phyloP scores from a whole-genome alignment of 2,329 filamentous ascomycete genomes.

The Byssoonygena ceratinophila region DNA sequence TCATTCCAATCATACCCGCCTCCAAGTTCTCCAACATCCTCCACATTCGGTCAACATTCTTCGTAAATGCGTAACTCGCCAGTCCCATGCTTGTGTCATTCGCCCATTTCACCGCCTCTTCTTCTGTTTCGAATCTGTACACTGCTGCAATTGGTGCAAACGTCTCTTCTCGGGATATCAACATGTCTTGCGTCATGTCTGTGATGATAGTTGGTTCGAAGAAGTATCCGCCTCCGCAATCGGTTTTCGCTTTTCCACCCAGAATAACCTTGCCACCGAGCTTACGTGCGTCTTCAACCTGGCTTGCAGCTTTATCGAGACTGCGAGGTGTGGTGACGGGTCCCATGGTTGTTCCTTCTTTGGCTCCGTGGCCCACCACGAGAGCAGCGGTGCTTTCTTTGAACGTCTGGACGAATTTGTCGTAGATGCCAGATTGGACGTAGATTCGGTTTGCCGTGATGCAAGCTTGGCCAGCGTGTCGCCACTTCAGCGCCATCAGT shows the following conservation, averaged over 20 bases:
- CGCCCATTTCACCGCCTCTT: constrained; percentile 50
- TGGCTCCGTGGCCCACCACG: constrained; percentile 51
- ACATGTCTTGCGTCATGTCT: constrained; percentile 49
- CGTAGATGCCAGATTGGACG: constrained; percentile 30
- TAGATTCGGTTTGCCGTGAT: constrained; percentile 31
- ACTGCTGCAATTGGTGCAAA: constrained; percentile 56
- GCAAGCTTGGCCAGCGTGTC: constrained; percentile 30
- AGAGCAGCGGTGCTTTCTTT: constrained; percentile 43
- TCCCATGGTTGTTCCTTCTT: constrained; percentile 48
- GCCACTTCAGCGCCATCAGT: constrained; percentile 27
- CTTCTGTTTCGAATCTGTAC: constrained; percentile 55
- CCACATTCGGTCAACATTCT: constrained; percentile 56
- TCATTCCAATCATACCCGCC: constrained; percentile 59
- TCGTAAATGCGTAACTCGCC: constrained; percentile 58
- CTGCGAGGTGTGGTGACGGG: constrained; percentile 49
- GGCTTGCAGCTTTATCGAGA: constrained; percentile 45
- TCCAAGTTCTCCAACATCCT: constrained; percentile 56
- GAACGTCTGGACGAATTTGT: constrained; percentile 46
- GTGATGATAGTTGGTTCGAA: constrained; percentile 58
- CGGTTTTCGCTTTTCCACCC: constrained; percentile 43
- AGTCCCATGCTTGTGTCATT: constrained; percentile 56
- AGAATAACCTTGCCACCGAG: constrained; percentile 54
- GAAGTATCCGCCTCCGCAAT: constrained; percentile 55
- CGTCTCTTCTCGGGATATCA: constrained; percentile 49
- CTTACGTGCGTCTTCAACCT: constrained; percentile 54